Percentiles rank a stretch among this genome's conserved stretches.
Conservation (phyloP, 495 filamentous ascomycete genomes). For the Chaetomidium leptoderma region DNA sequence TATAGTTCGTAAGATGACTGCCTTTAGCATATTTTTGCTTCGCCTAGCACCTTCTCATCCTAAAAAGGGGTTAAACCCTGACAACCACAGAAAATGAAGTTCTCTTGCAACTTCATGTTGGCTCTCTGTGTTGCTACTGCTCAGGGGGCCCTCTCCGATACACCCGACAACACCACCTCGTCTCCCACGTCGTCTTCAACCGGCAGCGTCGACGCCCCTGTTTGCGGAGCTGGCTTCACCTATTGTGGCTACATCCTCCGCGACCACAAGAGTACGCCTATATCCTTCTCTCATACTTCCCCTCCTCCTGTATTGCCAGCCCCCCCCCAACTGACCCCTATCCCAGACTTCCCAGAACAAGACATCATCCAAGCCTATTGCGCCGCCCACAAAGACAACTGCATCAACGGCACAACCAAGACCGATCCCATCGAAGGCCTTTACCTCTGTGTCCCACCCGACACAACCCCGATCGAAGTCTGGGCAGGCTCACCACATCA, state of each 20-base stretch:
- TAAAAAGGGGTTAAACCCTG: not conserved
- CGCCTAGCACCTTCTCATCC: too few relatives aligned
- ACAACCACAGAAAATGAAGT: not conserved
- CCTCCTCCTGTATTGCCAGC: not conserved
- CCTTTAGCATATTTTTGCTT: too few relatives aligned
- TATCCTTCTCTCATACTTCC: not conserved
- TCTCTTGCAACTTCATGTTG: not conserved
- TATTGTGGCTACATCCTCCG: slow-evolving; percentile 45
- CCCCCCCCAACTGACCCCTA: not conserved
- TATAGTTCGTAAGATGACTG: too few relatives aligned
- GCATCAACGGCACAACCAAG: slow-evolving; percentile 35
- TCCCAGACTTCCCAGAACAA: slow-evolving; percentile 34
- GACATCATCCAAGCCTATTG: slow-evolving; percentile 44
- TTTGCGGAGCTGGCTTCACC: slow-evolving; percentile 42
- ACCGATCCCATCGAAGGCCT: slow-evolving; percentile 39
- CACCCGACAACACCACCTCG: not conserved
- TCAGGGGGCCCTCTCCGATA: slow-evolving; percentile 11
- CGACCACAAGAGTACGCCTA: slow-evolving; percentile 36
- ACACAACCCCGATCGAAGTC: slow-evolving; percentile 22
- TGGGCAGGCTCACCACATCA: not conserved
- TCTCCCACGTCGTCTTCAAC: slow-evolving; percentile 8
- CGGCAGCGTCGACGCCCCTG: slow-evolving; percentile 21
- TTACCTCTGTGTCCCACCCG: slow-evolving; percentile 38
- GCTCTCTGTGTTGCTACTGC: slow-evolving; percentile 12
- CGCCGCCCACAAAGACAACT: slow-evolving; percentile 35